A percentile compares a stretch with the other conserved stretches of the same genome.
Conservation (phyloP, 306 rosid genomes). For the Argentina anserina region DNA sequence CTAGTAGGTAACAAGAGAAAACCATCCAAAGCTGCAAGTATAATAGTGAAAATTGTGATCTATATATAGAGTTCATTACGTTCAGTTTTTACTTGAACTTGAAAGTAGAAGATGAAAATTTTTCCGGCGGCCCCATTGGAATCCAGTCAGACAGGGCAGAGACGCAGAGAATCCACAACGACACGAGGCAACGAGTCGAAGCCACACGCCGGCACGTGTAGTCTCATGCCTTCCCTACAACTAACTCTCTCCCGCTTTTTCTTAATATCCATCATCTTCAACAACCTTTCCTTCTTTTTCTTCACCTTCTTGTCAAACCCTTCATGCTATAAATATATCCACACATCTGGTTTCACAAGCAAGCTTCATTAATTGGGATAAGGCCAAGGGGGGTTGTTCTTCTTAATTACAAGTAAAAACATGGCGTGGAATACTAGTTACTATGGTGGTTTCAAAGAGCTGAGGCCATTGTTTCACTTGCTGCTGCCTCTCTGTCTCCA, state of each 20-base stretch:
- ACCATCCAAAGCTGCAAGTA: too few relatives aligned
- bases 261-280: too few relatives aligned
- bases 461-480: constrained; percentile 62
- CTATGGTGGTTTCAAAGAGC: constrained; percentile 31
- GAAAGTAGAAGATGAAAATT: too few relatives aligned
- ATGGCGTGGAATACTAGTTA: constrained; percentile 18
- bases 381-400: background rate
- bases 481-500: constrained; percentile 61
- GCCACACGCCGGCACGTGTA: background rate
- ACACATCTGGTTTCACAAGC: background rate
- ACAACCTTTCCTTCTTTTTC: background rate
- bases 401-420: background rate
- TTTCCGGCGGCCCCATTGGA: background rate
- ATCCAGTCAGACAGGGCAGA: background rate
- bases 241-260: too few relatives aligned
- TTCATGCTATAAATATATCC: background rate
- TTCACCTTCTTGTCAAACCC: background rate
- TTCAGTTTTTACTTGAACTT: too few relatives aligned
- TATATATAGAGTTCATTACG: too few relatives aligned
- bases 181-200: background rate
- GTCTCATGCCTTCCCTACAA: background rate
- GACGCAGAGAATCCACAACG: background rate
- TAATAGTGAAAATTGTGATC: too few relatives aligned
- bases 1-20: too few relatives aligned
- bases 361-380: background rate